Percentiles rank a stretch among this genome's conserved stretches.
Evolutionary conservation across 306 rosid species (phyloP).

Genomic region (Dalbergia cultrata): DNA sequence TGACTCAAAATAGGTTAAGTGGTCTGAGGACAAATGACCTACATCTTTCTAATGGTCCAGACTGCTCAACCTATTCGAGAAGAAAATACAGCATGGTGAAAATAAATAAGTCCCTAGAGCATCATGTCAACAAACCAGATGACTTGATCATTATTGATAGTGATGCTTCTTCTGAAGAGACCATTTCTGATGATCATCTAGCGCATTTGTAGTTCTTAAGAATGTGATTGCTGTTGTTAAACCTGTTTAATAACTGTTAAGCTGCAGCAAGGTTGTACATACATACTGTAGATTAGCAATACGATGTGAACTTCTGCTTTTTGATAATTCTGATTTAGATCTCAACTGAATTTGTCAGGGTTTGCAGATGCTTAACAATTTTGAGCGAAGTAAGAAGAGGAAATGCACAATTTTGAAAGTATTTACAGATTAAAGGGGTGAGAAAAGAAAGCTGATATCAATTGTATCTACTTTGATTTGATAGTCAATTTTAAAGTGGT

Average conservation of each 20-base stretch:
- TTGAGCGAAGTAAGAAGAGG: not conserved
- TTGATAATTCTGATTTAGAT: constrained; percentile 13
- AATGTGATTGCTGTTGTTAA: constrained; percentile 40
- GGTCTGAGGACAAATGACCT: constrained; percentile 44
- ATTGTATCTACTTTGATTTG: not conserved
- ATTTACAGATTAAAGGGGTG: not conserved
- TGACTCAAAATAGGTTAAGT: constrained; percentile 46
- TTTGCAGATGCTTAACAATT: constrained; percentile 5
- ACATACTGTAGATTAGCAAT: constrained; percentile 39
- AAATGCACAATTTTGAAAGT: constrained; percentile 9
- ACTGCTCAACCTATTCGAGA: constrained; percentile 46
- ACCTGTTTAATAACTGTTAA: constrained; percentile 3
- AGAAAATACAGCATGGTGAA: constrained; percentile 49
- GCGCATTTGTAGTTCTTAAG: constrained; percentile 49
- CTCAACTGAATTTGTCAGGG: constrained; percentile 1
- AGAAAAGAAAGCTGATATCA: constrained; percentile 8
- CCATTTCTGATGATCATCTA: constrained; percentile 67
- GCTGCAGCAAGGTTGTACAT: constrained; percentile 18
- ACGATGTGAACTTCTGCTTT: constrained; percentile 32
- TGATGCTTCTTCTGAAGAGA: constrained; percentile 76
- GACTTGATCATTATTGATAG: constrained; percentile 62
- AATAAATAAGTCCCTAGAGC: constrained; percentile 44
- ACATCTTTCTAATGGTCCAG: constrained; percentile 44
- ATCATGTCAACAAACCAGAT: constrained; percentile 41
- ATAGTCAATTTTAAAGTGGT: not conserved